Evolutionary conservation across 2,329 filamentous ascomycete species (phyloP), one percentile per base, ranked within the genome.

Genomic region (Venturia carpophila): DNA sequence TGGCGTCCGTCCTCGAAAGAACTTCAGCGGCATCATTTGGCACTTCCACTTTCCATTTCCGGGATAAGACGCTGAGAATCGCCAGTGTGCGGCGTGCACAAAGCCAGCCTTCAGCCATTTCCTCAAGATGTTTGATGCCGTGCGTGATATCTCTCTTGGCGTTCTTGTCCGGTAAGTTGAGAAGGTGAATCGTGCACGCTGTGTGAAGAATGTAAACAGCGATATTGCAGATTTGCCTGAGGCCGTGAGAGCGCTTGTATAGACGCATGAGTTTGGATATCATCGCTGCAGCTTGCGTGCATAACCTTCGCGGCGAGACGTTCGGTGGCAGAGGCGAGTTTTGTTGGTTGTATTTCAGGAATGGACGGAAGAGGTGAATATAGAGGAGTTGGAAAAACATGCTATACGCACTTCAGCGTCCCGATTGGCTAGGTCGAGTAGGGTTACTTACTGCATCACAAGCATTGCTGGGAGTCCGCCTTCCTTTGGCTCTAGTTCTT

Each of bases 321-420:
- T 96, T 91, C 1, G 86, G 79, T 3, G 92, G 93, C 1, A 97
- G 82, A 0, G 92, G 93, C 0, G 92, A 96, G 0, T 87, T 87
- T 7, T 84, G 79, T 61, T 89, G 91, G 3, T 85, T 88, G 73
- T 97, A 97, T 75, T 94, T 96, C 62, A 97, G 82, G 73, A 97
- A 97, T 0, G 94, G 93, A 5, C 93, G 87, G 79, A 97, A 97
- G 5, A 97, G 86, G 72, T 97, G 92, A 67, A 97, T 96, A 73
- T 95, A 96, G 60, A 97, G 86, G 0, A 97, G 83, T 72, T 97
- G 92, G 75, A 93, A 96, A 77, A 97, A 96, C 92, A 97, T 97
- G 78, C 92, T 97, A 71, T 5, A 27, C 9, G 27, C 30, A 5
- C 2, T 19, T 37, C 21, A 64, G 19, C 13, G 45, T 24, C 19